phyloP scores from a whole-genome alignment of 2,329 filamentous ascomycete genomes.

The Curvularia verruculosa region DNA sequence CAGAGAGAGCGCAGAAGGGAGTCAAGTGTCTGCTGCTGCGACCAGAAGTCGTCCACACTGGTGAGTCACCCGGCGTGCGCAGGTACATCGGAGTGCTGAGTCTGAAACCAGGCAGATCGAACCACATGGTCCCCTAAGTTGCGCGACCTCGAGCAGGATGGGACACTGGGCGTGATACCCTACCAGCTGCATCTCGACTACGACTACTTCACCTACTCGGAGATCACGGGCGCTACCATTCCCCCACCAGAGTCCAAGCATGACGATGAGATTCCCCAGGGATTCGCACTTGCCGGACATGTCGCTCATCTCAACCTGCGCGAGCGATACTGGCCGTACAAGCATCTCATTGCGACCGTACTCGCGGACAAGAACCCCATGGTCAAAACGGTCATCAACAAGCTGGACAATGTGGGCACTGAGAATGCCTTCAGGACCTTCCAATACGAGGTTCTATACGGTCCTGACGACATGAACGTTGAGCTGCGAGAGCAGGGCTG shows the following conservation, averaged over 20 bases:
- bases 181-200: conserved; percentile 81
- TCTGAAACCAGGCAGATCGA: conserved; percentile 60
- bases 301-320: conserved; percentile 94
- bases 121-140: conserved; percentile 78
- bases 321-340: conserved; percentile 82
- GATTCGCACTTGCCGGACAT: conserved; percentile 89
- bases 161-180: conserved; percentile 73
- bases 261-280: conserved; percentile 79
- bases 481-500: conserved; percentile 82
- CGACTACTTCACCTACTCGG: conserved; percentile 83
- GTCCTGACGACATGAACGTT: conserved; percentile 82
- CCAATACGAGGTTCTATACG: conserved; percentile 85
- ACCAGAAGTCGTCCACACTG: conserved; percentile 51
- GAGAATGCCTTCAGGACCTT: conserved; percentile 91
- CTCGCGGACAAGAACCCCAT: conserved; percentile 86
- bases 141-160: conserved; percentile 68
- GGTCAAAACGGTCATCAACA: conserved; percentile 93
- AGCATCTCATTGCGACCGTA: conserved; percentile 81
- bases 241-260: conserved; percentile 71
- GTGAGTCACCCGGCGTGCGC: conserved; percentile 32
- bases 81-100: conserved; percentile 33
- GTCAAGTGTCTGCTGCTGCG: conserved; percentile 55
- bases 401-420: conserved; percentile 84
- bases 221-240: conserved; percentile 81
- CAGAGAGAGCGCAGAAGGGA: conserved; percentile 57